Percentiles rank a stretch among this genome's conserved stretches.
Conservation (phyloP, 495 filamentous ascomycete species). For the Penicillium taxi region DNA sequence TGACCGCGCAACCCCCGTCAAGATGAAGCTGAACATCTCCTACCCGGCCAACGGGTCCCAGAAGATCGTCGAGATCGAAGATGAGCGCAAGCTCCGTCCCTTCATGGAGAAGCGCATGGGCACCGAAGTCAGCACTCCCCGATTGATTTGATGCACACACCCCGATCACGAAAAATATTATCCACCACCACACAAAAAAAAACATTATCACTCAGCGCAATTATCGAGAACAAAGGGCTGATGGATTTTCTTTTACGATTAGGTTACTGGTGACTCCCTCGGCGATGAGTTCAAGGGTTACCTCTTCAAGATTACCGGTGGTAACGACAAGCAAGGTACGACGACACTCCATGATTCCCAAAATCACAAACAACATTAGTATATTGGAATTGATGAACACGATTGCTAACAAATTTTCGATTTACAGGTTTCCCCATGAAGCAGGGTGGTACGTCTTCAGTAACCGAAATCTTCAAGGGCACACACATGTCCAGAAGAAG, state of each 20-base stretch:
- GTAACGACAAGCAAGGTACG: conserved; percentile 97
- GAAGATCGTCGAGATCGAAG: conserved; percentile 96
- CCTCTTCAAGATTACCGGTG: conserved; percentile 82
- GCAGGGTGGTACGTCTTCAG: conserved; percentile 67
- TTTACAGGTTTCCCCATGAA: conserved; percentile 89
- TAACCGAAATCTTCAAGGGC: conserved; percentile 1
- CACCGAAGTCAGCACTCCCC: conserved; percentile 64
- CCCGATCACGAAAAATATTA: conserved; percentile 7
- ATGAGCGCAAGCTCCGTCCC: conserved; percentile 85
- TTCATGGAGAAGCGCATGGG: conserved; percentile 96
- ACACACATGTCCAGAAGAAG: conserved; percentile 12
- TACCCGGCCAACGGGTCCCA: conserved; percentile 98
- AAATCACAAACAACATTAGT: neutral
- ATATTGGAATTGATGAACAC: neutral
- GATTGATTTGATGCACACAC: conserved; percentile 5
- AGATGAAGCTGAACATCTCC: conserved; percentile 95
- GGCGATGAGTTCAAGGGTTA: conserved; percentile 99
- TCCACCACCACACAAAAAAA: conserved; percentile 5
- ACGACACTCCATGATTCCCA: conserved; percentile 2
- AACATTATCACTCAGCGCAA: conserved; percentile 8
- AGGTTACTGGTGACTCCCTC: conserved; percentile 72
- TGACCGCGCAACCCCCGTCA: conserved; percentile 46
- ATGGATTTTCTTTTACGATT: conserved; percentile 29
- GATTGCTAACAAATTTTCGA: conserved; percentile 24
- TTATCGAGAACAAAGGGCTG: conserved; percentile 27